A percentile compares a stretch with the other conserved stretches of the same genome.
phyloP scores from a whole-genome alignment of 495 filamentous ascomycete species.

The Aspergillus avenaceus region DNA sequence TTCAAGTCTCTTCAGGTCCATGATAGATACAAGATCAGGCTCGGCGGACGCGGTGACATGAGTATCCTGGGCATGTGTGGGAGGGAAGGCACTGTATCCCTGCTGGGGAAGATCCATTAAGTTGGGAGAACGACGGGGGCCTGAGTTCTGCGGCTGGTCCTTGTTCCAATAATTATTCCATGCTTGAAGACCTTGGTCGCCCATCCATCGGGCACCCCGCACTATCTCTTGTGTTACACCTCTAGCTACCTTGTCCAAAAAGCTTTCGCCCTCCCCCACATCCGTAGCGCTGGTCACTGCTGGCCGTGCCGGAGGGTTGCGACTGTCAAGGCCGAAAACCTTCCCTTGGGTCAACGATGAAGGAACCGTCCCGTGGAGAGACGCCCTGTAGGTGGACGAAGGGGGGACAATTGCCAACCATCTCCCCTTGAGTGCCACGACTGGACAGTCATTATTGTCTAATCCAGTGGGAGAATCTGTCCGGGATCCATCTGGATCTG shows the following conservation, averaged over 20 bases:
- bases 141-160: conserved; percentile 34
- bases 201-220: conserved; percentile 80
- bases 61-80: conserved; percentile 63
- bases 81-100: conserved; percentile 55
- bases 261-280: conserved; percentile 70
- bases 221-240: conserved; percentile 91
- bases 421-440: conserved; percentile 70
- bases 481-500: conserved; percentile 49
- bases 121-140: conserved; percentile 23
- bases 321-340: conserved; percentile 61
- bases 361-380: conserved; percentile 58
- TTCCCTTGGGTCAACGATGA: conserved; percentile 42
- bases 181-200: conserved; percentile 76
- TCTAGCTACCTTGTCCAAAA: conserved; percentile 80
- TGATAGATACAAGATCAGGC: conserved; percentile 75
- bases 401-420: conserved; percentile 88
- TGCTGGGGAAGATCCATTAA: conserved; percentile 25
- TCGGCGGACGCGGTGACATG: conserved; percentile 50
- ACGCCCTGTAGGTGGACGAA: conserved; percentile 55
- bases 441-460: conserved; percentile 50
- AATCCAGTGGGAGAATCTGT: conserved; percentile 44
- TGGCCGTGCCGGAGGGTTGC: conserved; percentile 74
- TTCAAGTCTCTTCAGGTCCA: conserved; percentile 70
- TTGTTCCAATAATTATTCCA: conserved; percentile 90
- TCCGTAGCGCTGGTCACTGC: conserved; percentile 70